Conservation (phyloP, 306 rosid genomes). For the Rosa lucieae region DNA sequence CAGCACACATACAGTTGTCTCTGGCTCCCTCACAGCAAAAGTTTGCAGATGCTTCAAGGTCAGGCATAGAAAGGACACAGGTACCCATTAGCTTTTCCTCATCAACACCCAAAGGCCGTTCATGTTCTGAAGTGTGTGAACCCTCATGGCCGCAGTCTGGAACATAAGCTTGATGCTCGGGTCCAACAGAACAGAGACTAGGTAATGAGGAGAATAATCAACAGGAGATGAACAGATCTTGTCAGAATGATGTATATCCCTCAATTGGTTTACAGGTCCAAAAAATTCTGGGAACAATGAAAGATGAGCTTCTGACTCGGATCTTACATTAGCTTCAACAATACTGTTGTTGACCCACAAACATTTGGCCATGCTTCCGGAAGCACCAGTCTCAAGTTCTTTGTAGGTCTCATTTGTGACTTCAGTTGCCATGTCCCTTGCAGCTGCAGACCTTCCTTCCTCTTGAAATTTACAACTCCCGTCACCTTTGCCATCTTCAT, state of each 20-base stretch:
- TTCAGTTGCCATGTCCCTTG: slow-evolving; percentile 18
- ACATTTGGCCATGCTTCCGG: slow-evolving; percentile 23
- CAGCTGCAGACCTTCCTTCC: slow-evolving; percentile 12
- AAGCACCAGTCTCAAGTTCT: slow-evolving; percentile 19
- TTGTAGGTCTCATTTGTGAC: slow-evolving; percentile 11
- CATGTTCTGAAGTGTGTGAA: slow-evolving; percentile 17
- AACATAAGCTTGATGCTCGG: slow-evolving; percentile 37
- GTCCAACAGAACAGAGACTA: slow-evolving; percentile 40
- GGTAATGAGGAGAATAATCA: slow-evolving; percentile 26
- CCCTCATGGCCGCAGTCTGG: slow-evolving; percentile 31
- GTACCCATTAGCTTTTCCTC: slow-evolving; percentile 32
- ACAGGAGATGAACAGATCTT: slow-evolving; percentile 23
- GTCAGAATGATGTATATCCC: slow-evolving; percentile 26
- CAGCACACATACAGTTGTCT: slow-evolving; percentile 30
- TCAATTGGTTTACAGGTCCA: slow-evolving; percentile 22
- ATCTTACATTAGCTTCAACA: slow-evolving; percentile 23
- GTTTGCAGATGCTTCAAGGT: slow-evolving; percentile 21
- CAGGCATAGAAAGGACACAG: slow-evolving; percentile 32
- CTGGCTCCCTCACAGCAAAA: slow-evolving; percentile 13
- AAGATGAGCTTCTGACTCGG: slow-evolving; percentile 32
- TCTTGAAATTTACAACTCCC: slow-evolving; percentile 22
- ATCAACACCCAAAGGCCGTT: slow-evolving; percentile 3
- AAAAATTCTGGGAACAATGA: slow-evolving; percentile 40
- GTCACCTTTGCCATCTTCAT: slow-evolving; percentile 31
- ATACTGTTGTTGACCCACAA: slow-evolving; percentile 27